phyloP scores from a whole-genome alignment of 225 moss, liverwort and hornwort genomes.

The Straminergon stramineum region DNA sequence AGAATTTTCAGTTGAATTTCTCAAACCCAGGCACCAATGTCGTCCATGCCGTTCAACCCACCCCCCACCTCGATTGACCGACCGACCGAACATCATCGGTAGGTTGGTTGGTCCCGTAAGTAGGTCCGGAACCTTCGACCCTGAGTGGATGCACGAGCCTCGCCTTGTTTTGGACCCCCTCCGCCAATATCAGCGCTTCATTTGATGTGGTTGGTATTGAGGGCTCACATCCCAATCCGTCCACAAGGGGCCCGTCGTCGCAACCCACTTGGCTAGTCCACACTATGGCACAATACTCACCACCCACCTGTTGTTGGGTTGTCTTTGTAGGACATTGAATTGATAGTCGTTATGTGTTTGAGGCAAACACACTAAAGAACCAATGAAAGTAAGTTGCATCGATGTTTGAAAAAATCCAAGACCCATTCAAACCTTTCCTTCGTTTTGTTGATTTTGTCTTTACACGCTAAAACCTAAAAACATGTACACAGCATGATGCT shows the following conservation, averaged over 20 bases:
- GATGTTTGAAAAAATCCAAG: background rate
- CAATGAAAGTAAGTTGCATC: background rate
- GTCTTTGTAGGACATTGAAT: background rate
- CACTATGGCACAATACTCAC: background rate
- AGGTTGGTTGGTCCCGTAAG: background rate
- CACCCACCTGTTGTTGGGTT: background rate
- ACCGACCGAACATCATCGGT: too few relatives aligned
- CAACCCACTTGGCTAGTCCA: background rate
- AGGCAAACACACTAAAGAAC: background rate
- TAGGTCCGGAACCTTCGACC: background rate
- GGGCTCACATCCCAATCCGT: background rate
- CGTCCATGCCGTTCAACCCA: background rate
- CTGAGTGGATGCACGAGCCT: background rate
- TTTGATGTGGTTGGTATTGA: background rate
- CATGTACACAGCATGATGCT: background rate
- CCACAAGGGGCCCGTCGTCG: background rate
- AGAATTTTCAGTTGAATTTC: background rate
- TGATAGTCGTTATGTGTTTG: background rate
- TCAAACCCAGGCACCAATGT: background rate
- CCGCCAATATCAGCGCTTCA: background rate
- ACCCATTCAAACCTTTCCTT: slow-evolving; percentile 1
- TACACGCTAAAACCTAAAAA: background rate
- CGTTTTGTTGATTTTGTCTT: background rate
- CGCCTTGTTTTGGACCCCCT: background rate
- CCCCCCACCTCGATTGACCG: too few relatives aligned